Base-by-base conservation (phyloP, 129 eudicot species). In the Lactuca saligna region DNA sequence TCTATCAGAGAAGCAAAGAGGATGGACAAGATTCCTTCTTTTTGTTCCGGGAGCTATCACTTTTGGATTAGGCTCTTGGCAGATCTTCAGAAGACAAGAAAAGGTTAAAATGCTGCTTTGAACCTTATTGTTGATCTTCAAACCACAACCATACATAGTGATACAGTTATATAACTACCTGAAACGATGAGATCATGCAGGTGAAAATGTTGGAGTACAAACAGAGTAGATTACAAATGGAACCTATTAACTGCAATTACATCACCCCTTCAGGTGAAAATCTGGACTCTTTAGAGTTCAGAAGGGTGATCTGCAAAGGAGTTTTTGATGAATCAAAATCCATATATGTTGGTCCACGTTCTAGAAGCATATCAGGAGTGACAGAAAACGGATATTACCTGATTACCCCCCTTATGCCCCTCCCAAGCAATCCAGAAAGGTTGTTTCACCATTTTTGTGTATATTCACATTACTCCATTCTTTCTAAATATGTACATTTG, bases 21-120 rank as follows among this genome's bases (percentile, higher is more conserved):
- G 90, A 81, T 89, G 89, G 98, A 82, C 98, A 65, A 83, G 85
- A 75, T 79, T 89, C 68, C 80, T 92, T 53, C 95, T 92, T 64
- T 89, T 92, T 73, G 78, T 92, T 74, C 98, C 98, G 5, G 96
- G 98, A 61, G 92, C 86, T 16, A 78, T 92, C 42, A 72, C 96
- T 29, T 92, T 92, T 71, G 96, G 98, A 55, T 91, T 89, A 55
- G 98, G 98, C 41, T 70, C 88, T 63, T 92, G 98, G 98, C 98
- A 92, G 79, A 79, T 92, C 51, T 33, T 86, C 77, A 75, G 95
- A 70, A 73, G 98, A 70, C 89, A 86, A 51, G 98, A 89, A 12
- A 92, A 92, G 96, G 98, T 88, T 35, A 0, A 15, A 42, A 70
- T 3, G 8, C 37, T 31, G 17, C 55, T 57, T 48, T 57, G 32